A percentile compares a stretch with the other conserved stretches of the same genome.
These are phyloP conservation scores for Leccinum arenicola DNA, from an alignment of 768 basidiomycete genomes.

Conservation along the genomic window DNA sequence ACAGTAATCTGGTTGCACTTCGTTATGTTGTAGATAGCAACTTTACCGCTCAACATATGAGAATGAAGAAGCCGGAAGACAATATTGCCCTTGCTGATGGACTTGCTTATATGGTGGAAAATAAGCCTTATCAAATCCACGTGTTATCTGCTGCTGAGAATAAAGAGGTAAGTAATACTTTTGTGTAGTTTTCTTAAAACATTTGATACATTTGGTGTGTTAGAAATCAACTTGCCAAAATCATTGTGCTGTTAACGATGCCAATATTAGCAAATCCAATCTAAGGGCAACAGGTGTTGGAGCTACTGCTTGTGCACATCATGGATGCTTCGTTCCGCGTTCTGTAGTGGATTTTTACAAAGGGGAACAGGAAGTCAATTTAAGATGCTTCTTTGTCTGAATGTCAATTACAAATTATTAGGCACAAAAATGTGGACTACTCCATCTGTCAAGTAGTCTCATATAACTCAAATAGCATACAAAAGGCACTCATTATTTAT, in stretches of 20 bases:
- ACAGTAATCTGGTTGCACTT: neutral
- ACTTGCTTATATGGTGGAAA: neutral
- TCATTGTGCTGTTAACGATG: neutral
- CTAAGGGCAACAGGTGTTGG: neutral
- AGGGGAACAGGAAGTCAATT: slow-evolving; percentile 17
- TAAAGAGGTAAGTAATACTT: neutral
- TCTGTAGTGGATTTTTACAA: slow-evolving; percentile 32
- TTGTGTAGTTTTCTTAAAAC: neutral
- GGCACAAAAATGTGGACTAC: slow-evolving; percentile 31
- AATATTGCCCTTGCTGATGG: neutral
- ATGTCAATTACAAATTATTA: neutral
- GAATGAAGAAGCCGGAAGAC: neutral
- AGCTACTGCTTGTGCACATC: neutral
- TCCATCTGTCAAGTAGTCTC: slow-evolving; percentile 20
- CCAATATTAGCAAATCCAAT: neutral
- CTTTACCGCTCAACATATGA: slow-evolving; percentile 1
- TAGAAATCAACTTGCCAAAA: slow-evolving; percentile 1
- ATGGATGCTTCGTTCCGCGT: slow-evolving; percentile 23
- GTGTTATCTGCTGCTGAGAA: neutral
- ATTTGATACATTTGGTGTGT: neutral
- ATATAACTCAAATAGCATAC: neutral
- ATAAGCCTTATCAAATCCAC: neutral
- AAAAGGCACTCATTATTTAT: slow-evolving; percentile 21
- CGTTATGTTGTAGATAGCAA: neutral
- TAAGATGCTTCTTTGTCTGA: neutral